Percentiles rank a stretch among this genome's conserved stretches.
phyloP scores from a whole-genome alignment of 768 basidiomycete species.

The Leccinum barrowsii region DNA sequence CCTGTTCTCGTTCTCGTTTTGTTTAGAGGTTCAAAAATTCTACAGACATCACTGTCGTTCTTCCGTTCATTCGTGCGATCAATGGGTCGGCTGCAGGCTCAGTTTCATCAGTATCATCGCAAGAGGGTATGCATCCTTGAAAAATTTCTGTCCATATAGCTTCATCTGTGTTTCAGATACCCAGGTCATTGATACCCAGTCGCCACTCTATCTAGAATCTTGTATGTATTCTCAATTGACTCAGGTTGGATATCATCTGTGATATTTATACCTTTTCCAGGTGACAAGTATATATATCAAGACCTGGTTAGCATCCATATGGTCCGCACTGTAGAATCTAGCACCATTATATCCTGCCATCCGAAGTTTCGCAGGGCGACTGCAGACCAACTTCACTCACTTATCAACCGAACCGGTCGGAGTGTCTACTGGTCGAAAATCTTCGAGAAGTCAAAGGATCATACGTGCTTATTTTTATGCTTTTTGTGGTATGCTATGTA shows the following conservation, averaged over 20 bases:
- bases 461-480: conserved; percentile 52
- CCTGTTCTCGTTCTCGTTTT: conserved; percentile 15
- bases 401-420: conserved; percentile 28
- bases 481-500: conserved; percentile 60
- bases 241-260: neutral
- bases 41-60: conserved; percentile 52
- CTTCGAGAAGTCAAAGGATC: conserved; percentile 36
- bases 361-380: conserved; percentile 18
- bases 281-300: conserved; percentile 25
- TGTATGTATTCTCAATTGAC: conserved; percentile 25
- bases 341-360: conserved; percentile 31
- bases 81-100: conserved; percentile 1
- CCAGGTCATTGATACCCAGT: conserved; percentile 49
- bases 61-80: conserved; percentile 48
- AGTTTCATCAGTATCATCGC: neutral
- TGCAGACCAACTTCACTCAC: conserved; percentile 25
- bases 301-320: conserved; percentile 56
- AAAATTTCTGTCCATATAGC: too few species aligned
- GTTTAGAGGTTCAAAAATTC: neutral
- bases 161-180: conserved; percentile 13
- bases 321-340: conserved; percentile 31
- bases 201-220: conserved; percentile 36
- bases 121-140: conserved; percentile 7
- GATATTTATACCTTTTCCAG: conserved; percentile 8
- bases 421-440: conserved; percentile 34